Percentiles rank a stretch among this genome's conserved stretches.
These are phyloP conservation scores for Geoglossum cookeanum DNA, from an alignment of 2,329 filamentous ascomycete genomes.

Conservation along the genomic window DNA sequence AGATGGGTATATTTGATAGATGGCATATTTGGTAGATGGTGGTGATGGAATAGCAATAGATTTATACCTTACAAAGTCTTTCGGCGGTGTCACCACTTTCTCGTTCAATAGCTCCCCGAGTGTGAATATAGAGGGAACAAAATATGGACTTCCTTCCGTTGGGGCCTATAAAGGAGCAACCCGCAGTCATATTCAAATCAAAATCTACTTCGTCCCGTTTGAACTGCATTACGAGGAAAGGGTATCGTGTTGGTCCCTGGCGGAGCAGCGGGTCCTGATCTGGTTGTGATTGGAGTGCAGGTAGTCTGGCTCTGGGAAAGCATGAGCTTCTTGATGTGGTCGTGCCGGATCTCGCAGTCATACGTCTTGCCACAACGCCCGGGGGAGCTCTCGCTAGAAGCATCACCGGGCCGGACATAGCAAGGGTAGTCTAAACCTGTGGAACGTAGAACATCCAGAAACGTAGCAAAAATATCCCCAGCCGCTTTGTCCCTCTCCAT, in stretches of 20 bases:
- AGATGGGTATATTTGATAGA: neutral
- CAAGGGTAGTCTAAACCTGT: conserved; percentile 39
- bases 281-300: conserved; percentile 81
- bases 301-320: conserved; percentile 97
- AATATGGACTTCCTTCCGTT: neutral
- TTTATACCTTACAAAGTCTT: conserved; percentile 63
- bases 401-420: neutral
- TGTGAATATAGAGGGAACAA: conserved; percentile 1
- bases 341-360: conserved; percentile 99
- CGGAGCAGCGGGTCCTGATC: conserved; percentile 84
- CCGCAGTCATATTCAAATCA: conserved; percentile 72
- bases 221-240: conserved; percentile 97
- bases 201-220: conserved; percentile 94
- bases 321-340: conserved; percentile 97
- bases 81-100: conserved; percentile 83
- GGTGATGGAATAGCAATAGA: neutral
- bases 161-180: conserved; percentile 7
- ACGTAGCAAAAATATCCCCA: conserved; percentile 95
- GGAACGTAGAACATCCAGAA: conserved; percentile 89
- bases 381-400: conserved; percentile 71
- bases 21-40: no score
- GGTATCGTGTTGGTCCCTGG: conserved; percentile 93
- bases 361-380: conserved; percentile 95
- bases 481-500: conserved; percentile 98
- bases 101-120: conserved; percentile 54